Evolutionary conservation across 768 basidiomycete species (phyloP).

Genomic region (Tulasnella sp.): DNA sequence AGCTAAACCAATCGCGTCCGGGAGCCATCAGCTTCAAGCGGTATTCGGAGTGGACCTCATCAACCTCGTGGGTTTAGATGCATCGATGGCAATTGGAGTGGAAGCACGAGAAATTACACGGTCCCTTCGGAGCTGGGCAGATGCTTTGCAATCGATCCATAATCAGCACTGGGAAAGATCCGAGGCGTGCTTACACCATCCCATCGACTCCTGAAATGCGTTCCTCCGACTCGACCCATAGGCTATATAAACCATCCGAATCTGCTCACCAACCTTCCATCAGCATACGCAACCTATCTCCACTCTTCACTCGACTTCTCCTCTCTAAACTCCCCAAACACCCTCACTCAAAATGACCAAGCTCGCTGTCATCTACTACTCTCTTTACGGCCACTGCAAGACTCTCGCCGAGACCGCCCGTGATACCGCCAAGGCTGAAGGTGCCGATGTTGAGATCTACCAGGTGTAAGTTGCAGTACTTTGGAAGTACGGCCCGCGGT

Average conservation of each 20-base stretch:
- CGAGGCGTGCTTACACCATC: neutral
- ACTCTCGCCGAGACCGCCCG: slow-evolving; percentile 38
- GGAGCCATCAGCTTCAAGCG: neutral
- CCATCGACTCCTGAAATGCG: neutral
- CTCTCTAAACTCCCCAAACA: neutral
- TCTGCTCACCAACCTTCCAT: neutral
- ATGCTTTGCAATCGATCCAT: slow-evolving; percentile 9
- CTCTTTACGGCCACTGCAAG: slow-evolving; percentile 40
- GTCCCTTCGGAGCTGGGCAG: slow-evolving; percentile 2
- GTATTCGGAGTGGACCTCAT: neutral
- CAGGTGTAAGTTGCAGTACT: slow-evolving; percentile 33
- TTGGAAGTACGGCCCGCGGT: slow-evolving; percentile 23
- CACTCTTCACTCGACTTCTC: neutral
- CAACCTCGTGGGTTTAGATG: slow-evolving; percentile 2
- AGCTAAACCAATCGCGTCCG: neutral
- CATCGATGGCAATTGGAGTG: neutral
- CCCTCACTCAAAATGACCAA: slow-evolving; percentile 8
- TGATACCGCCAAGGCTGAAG: slow-evolving; percentile 38
- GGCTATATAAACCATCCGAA: neutral
- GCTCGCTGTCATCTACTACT: slow-evolving; percentile 35
- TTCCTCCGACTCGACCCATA: neutral
- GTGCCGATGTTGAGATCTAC: slow-evolving; percentile 40
- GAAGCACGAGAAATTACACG: neutral
- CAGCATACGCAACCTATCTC: neutral
- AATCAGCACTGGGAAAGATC: slow-evolving; percentile 20